phyloP scores from a whole-genome alignment of 2,329 filamentous ascomycete genomes.

The Drechslerella stenobrocha region DNA sequence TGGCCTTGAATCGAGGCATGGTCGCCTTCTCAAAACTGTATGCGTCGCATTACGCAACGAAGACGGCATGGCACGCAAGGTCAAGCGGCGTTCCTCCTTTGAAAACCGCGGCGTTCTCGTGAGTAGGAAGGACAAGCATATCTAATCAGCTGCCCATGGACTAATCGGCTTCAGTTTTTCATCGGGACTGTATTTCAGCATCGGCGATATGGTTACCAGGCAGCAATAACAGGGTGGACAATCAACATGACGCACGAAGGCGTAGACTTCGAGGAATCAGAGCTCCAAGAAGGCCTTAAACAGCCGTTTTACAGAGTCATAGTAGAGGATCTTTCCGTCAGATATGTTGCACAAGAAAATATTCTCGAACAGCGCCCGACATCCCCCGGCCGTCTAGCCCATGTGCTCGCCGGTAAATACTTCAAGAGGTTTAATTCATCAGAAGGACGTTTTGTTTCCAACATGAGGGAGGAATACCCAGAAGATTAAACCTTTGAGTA shows the following conservation, averaged over 20 bases:
- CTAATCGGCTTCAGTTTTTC: constrained; percentile 59
- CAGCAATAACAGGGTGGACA: constrained; percentile 85
- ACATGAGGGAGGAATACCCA: constrained; percentile 78
- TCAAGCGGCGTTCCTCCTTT: constrained; percentile 35
- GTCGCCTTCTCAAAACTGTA: constrained; percentile 60
- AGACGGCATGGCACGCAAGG: constrained; percentile 61
- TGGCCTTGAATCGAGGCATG: constrained; percentile 51
- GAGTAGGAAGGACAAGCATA: constrained; percentile 53
- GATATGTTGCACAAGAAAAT: constrained; percentile 81
- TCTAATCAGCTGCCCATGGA: constrained; percentile 8
- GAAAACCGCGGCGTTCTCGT: constrained; percentile 53
- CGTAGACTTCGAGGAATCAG: constrained; percentile 65
- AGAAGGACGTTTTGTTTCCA: constrained; percentile 75
- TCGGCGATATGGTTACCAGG: constrained; percentile 75
- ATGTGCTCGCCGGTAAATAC: constrained; percentile 72
- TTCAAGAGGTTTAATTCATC: constrained; percentile 81
- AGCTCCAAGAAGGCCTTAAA: constrained; percentile 63
- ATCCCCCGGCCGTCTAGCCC: constrained; percentile 65
- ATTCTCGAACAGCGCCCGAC: constrained; percentile 65
- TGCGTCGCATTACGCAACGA: constrained; percentile 61
- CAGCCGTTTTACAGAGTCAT: constrained; percentile 84
- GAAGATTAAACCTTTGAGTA: constrained; percentile 65
- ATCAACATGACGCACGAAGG: constrained; percentile 55
- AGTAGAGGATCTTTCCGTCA: constrained; percentile 65
- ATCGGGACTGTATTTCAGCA: constrained; percentile 86